phyloP scores from a whole-genome alignment of 2,329 filamentous ascomycete genomes.

The Clathrospora elynae region DNA sequence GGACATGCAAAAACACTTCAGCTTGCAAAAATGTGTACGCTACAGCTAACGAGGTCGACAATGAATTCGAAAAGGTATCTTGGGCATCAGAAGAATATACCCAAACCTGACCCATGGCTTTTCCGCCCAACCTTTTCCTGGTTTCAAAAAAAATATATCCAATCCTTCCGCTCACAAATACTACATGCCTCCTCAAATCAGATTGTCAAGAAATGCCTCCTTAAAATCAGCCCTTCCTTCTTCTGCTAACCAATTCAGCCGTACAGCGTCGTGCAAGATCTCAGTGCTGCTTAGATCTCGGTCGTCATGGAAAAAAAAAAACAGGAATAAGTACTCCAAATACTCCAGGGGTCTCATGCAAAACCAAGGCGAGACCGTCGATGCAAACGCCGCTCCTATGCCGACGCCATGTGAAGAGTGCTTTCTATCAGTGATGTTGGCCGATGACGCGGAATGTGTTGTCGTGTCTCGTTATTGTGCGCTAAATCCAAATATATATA shows the following conservation, averaged over 20 bases:
- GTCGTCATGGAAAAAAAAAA: slow-evolving; percentile 20
- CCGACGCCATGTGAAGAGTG: slow-evolving; percentile 39
- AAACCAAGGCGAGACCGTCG: slow-evolving; percentile 34
- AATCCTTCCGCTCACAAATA: slow-evolving; percentile 15
- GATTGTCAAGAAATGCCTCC: slow-evolving; percentile 6
- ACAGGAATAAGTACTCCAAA: slow-evolving; percentile 34
- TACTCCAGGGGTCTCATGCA: slow-evolving; percentile 41
- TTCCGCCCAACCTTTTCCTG: slow-evolving; percentile 21
- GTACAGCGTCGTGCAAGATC: slow-evolving; percentile 31
- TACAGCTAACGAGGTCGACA: slow-evolving; percentile 1
- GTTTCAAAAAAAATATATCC: slow-evolving; percentile 11
- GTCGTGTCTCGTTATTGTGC: slow-evolving; percentile 36
- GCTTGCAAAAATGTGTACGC: neutral
- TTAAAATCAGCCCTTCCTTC: slow-evolving; percentile 10
- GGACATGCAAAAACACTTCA: slow-evolving; percentile 2
- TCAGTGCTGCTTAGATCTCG: slow-evolving; percentile 20
- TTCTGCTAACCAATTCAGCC: slow-evolving; percentile 21
- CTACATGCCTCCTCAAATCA: slow-evolving; percentile 11
- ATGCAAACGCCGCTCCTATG: slow-evolving; percentile 48
- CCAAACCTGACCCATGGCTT: slow-evolving; percentile 23
- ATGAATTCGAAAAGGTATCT: slow-evolving; percentile 26
- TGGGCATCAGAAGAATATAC: slow-evolving; percentile 20
- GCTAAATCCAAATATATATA: slow-evolving; percentile 35
- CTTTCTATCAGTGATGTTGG: slow-evolving; percentile 38
- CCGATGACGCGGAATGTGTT: slow-evolving; percentile 29